These are phyloP conservation scores for Phytophthora capsici DNA, from an alignment of 352 stramenopile genomes.

Conservation along the genomic window DNA sequence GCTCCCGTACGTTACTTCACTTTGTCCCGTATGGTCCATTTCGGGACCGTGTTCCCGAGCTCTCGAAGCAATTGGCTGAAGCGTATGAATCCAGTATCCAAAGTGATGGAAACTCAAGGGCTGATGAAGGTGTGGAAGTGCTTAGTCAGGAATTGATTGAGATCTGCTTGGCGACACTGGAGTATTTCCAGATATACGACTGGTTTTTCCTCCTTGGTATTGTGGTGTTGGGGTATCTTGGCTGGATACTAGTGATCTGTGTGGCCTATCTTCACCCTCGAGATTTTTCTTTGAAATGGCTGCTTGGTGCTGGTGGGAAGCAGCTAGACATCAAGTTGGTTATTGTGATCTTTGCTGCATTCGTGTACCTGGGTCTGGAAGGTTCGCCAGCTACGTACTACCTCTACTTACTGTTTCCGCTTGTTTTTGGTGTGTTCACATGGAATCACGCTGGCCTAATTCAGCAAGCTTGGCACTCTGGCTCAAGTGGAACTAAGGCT, in stretches of 20 bases:
- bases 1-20: slow-evolving; percentile 57
- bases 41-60: slow-evolving; percentile 39
- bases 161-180: slow-evolving; percentile 74
- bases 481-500: background rate
- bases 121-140: slow-evolving; percentile 42
- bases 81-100: slow-evolving; percentile 21
- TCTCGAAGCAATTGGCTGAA: slow-evolving; percentile 39
- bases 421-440: slow-evolving; percentile 70
- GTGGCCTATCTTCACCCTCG: slow-evolving; percentile 62
- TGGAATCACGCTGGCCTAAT: slow-evolving; percentile 54
- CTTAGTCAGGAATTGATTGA: slow-evolving; percentile 73
- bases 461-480: slow-evolving; percentile 4
- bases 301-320: slow-evolving; percentile 34
- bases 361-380: slow-evolving; percentile 68
- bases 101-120: slow-evolving; percentile 10
- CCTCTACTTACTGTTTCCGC: slow-evolving; percentile 72
- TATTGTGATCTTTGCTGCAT: slow-evolving; percentile 35
- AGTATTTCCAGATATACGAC: slow-evolving; percentile 88
- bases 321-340: slow-evolving; percentile 38
- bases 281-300: slow-evolving; percentile 36
- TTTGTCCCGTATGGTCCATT: slow-evolving; percentile 69
- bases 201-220: slow-evolving; percentile 81
- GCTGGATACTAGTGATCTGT: slow-evolving; percentile 74
- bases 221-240: slow-evolving; percentile 80
- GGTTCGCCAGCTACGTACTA: slow-evolving; percentile 79